Evolutionary conservation across 768 basidiomycete species (phyloP).

Genomic region (Rossbeevera mucosa): DNA sequence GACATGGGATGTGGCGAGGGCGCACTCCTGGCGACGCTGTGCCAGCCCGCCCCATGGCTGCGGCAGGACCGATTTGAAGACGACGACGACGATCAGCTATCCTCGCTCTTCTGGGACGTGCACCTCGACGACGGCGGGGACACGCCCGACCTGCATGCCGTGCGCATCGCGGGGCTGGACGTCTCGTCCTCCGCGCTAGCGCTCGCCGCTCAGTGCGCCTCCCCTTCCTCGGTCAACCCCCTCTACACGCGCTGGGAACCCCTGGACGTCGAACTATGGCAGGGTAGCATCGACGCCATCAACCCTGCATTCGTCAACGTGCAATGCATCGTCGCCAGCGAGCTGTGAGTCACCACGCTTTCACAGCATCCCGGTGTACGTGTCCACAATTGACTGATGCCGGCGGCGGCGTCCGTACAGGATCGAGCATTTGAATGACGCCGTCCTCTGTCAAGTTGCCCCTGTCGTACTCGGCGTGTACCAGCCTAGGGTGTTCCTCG

Average conservation of each 20-base stretch:
- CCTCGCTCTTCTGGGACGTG: constrained; percentile 20
- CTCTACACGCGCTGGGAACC: constrained; percentile 62
- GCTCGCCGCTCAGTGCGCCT: constrained; percentile 46
- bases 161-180: constrained; percentile 65
- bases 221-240: constrained; percentile 34
- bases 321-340: constrained; percentile 72
- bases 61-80: constrained; percentile 25
- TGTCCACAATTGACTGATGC: constrained; percentile 11
- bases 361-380: background rate
- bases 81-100: constrained; percentile 16
- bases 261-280: constrained; percentile 62
- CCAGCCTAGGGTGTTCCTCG: constrained; percentile 63
- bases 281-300: constrained; percentile 63
- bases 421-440: constrained; percentile 70
- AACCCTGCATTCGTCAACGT: constrained; percentile 62
- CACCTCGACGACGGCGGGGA: constrained; percentile 36
- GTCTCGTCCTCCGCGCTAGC: constrained; percentile 49
- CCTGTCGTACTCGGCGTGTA: constrained; percentile 75
- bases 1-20: constrained; percentile 88
- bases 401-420: constrained; percentile 38
- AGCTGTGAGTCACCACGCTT: constrained; percentile 70
- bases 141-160: constrained; percentile 54
- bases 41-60: constrained; percentile 73
- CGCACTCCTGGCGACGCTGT: constrained; percentile 61
- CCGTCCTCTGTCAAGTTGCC: constrained; percentile 57